These are phyloP conservation scores for Ambrosiella xylebori DNA, from an alignment of 2,329 filamentous ascomycete species.

Conservation along the genomic window DNA sequence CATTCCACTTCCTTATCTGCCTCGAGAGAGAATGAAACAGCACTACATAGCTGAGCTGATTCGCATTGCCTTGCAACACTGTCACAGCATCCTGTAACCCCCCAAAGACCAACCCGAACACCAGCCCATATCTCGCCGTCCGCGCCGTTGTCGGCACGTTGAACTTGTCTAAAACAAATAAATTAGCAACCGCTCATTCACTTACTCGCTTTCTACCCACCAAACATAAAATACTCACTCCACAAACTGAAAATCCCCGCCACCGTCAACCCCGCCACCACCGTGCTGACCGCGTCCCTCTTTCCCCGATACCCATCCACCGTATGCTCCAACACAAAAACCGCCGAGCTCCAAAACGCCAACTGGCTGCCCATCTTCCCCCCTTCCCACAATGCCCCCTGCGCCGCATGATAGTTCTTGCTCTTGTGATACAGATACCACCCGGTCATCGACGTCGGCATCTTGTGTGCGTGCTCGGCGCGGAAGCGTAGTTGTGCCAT, in stretches of 20 bases:
- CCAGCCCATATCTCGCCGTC: constrained; percentile 63
- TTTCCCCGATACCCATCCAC: constrained; percentile 55
- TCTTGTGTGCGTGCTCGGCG: constrained; percentile 88
- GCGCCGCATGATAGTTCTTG: constrained; percentile 79
- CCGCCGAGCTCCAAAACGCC: constrained; percentile 54
- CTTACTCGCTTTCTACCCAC: background rate
- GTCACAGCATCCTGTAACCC: constrained; percentile 61
- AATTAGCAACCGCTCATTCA: background rate
- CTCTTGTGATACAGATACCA: constrained; percentile 99
- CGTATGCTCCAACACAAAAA: constrained; percentile 69
- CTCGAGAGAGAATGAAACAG: background rate
- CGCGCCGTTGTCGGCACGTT: constrained; percentile 58
- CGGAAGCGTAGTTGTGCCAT: constrained; percentile 69
- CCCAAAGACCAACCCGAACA: constrained; percentile 66
- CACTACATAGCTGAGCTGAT: constrained; percentile 49
- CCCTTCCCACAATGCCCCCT: constrained; percentile 64
- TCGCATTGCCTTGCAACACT: constrained; percentile 49
- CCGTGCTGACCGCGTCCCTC: constrained; percentile 64
- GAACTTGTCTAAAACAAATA: constrained; percentile 45
- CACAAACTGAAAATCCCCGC: constrained; percentile 75
- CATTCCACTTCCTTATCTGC: background rate
- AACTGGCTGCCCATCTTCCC: constrained; percentile 55
- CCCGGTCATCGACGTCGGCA: constrained; percentile 63
- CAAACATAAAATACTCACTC: constrained; percentile 37
- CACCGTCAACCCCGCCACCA: constrained; percentile 66